Base-by-base conservation (phyloP, 345 rosid species). In the Syzygium aqueum region DNA sequence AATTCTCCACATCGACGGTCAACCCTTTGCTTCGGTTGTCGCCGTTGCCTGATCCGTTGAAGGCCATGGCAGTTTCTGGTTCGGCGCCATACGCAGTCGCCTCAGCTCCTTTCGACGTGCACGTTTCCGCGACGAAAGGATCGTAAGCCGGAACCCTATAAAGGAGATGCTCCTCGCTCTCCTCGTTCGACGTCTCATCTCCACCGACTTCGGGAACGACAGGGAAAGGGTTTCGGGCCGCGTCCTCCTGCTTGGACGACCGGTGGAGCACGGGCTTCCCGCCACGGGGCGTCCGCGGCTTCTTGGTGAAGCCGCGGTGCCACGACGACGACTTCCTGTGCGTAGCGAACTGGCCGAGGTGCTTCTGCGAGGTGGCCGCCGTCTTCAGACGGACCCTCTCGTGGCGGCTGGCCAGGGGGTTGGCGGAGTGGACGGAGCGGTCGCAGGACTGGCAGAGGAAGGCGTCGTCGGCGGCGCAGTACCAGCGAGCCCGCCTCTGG, bases 381-480 rank as follows among this genome's bases (percentile, higher is more conserved):
- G 94, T 88, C 91, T 95, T 96, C 85, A 97, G 89, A 15, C 96
- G 97, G 73, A 96, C 96, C 85, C 99, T 91, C 89, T 95, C 94
- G 83, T 97, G 99, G 49, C 98, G 89, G 46, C 96, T 94, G 15
- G 99, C 99, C 2, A 97, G 90, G 16, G 93, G 93, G 85, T 97
- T 97, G 5, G 99, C 98, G 7, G 99, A 95, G 90, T 97, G 99
- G 27, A 96, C 98, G 8, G 93, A 91, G 40, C 93, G 89, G 84
- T 97, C 99, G 84, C 99, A 97, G 33, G 92, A 87, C 87, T 96
- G 99, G 91, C 99, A 97, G 77, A 97, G 97, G 85, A 97, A 97
- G 30, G 99, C 99, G 89, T 97, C 99, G 87, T 97, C 99, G 2
- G 99, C 96, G 0, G 97, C 98, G 49, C 99, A 96, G 87, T 94